Conservation (phyloP, 2,329 filamentous ascomycete species). For the Alternaria sp. region DNA sequence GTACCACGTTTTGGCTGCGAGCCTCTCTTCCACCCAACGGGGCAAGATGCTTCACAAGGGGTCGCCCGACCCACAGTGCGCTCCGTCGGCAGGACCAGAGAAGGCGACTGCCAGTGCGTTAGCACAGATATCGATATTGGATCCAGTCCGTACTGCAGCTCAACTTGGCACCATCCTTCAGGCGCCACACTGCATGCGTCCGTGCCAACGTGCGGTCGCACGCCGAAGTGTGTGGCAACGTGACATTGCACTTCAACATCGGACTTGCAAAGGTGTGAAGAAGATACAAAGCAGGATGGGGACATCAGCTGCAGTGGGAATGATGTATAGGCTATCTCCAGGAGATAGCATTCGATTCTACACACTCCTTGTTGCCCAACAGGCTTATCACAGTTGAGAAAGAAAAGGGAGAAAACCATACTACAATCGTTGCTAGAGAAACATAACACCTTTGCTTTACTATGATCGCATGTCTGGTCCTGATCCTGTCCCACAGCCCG, state of each 20-base stretch:
- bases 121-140: conserved; percentile 14
- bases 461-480: too few relatives aligned
- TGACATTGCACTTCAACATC: neutral
- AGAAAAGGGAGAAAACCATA: conserved; percentile 12
- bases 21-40: conserved; percentile 8
- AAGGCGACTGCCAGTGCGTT: conserved; percentile 12
- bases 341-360: conserved; percentile 3
- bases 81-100: conserved; percentile 1
- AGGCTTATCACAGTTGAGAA: neutral
- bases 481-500: too few relatives aligned
- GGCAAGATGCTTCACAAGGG: conserved; percentile 6
- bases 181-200: neutral
- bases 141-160: conserved; percentile 5
- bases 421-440: conserved; percentile 1
- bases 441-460: too few relatives aligned
- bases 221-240: neutral
- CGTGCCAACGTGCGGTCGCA: neutral
- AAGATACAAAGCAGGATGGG: neutral
- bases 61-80: neutral
- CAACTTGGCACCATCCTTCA: neutral
- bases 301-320: neutral
- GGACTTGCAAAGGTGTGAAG: neutral
- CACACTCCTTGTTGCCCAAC: neutral
- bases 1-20: conserved; percentile 16
- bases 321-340: neutral